A percentile compares a stretch with the other conserved stretches of the same genome.
Evolutionary conservation across 495 filamentous ascomycete species (phyloP).

Genomic region (Hyaloscypha finlandica): DNA sequence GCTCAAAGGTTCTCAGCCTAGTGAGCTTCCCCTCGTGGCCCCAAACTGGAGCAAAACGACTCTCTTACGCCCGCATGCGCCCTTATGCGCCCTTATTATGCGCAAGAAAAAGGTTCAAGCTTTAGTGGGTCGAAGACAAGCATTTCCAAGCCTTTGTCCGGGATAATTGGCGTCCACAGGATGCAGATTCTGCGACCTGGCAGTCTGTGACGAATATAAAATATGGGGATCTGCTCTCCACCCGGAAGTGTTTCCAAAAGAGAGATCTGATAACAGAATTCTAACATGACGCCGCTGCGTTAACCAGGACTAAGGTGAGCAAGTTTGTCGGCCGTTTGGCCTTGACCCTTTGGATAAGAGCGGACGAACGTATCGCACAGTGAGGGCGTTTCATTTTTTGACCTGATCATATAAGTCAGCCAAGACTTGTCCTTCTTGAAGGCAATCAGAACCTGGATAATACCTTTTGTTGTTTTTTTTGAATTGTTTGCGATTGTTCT

Average conservation of each 20-base stretch:
- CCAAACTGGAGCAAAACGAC: slow-evolving; percentile 3
- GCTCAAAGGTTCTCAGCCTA: slow-evolving; percentile 17
- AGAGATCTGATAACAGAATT: neutral
- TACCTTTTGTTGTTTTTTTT: neutral
- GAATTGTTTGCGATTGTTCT: neutral
- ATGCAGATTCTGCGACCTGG: neutral
- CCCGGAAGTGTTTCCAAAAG: neutral
- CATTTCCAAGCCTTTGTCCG: neutral
- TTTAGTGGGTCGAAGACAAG: slow-evolving; percentile 4
- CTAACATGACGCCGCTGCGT: neutral
- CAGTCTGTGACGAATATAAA: neutral
- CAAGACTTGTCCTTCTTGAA: neutral
- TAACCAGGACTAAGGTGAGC: slow-evolving; percentile 3
- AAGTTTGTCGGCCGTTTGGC: slow-evolving; percentile 11
- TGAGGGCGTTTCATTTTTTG: slow-evolving; percentile 13
- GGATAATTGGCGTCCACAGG: neutral
- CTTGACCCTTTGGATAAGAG: neutral
- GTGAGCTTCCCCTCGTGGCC: neutral
- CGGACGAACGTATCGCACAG: neutral
- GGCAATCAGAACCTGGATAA: neutral
- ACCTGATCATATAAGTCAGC: neutral
- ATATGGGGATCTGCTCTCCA: neutral
- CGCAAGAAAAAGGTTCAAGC: neutral
- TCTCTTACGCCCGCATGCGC: neutral
- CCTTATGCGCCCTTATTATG: slow-evolving; percentile 1